Base-by-base conservation (phyloP, 164 flowering plant species). In the Vitis rotundifolia region DNA sequence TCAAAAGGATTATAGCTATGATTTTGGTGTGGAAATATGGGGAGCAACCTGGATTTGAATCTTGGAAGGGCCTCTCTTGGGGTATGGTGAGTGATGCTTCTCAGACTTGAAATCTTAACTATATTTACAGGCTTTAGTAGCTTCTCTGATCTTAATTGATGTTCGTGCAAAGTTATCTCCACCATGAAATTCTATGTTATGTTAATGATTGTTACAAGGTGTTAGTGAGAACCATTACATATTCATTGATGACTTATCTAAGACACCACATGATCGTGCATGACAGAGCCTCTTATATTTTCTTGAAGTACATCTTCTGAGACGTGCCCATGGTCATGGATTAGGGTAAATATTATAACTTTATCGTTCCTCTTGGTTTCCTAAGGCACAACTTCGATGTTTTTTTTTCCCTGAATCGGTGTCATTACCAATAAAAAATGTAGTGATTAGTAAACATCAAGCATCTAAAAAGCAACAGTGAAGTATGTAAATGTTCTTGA, bases 21-120 rank as follows among this genome's bases (percentile, higher is more conserved):
- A 87, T 71, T 60, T 86, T 91, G 89, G 97, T 95, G 61, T 93
- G 98, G 99, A 87, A 89, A 74, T 93, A 95, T 76, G 98, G 94
- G 52, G 93, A 95, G 75, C 84, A 80, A 71, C 79, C 93, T 64
- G 97, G 97, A 4, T 74, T 67, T 82, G 89, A 91, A 70, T 77
- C 98, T 63, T 93, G 99, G 99, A 93, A 95, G 77, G 98, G 99
- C 56, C 92, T 95, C 11, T 88, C 97, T 49, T 95, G 98, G 99
- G 99, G 97, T 51, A 95, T 91, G 98, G 99, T 90, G 80, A 81
- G 95, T 80, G 19, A 48, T 63, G 56, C 59, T 66, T 31, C 51
- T 68, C 29, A 11, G 14, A 63, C 28, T 61, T 74, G 59, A 15
- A 29, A 63, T 9, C 37, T 53, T 44, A 12, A 12, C 11, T 44